Conservation (phyloP, 2,329 filamentous ascomycete species). For the Aspergillus piperis region DNA sequence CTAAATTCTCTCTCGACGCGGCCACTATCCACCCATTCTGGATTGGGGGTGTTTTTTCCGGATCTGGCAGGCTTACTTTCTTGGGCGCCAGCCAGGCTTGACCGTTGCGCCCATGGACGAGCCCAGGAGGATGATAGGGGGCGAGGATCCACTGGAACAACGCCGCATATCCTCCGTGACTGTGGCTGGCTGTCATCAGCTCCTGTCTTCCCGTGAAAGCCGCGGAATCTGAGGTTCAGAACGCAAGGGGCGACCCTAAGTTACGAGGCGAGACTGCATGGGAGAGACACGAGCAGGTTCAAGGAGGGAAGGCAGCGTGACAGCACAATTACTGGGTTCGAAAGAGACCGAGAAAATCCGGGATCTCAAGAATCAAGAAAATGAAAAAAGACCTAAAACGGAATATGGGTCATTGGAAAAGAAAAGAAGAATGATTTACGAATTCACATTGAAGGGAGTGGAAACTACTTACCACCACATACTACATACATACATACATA, state of each 20-base stretch:
- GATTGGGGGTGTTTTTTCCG: not conserved
- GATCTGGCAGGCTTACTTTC: not conserved
- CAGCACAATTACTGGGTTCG: not conserved
- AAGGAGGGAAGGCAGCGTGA: not conserved
- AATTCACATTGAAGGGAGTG: too few species aligned
- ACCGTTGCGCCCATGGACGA: not conserved
- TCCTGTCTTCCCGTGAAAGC: slow-evolving; percentile 4
- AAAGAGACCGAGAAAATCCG: too few species aligned
- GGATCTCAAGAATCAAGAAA: too few species aligned
- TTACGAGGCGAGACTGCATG: slow-evolving; percentile 2
- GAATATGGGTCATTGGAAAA: too few species aligned
- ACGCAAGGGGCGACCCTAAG: slow-evolving; percentile 15
- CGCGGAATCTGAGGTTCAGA: slow-evolving; percentile 14
- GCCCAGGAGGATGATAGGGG: too few species aligned
- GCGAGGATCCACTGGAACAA: not conserved
- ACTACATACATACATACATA: too few species aligned
- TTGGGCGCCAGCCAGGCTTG: not conserved
- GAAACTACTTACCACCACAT: too few species aligned
- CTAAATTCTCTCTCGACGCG: not conserved
- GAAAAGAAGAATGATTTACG: too few species aligned
- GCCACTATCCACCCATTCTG: too few species aligned
- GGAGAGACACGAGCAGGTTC: not conserved
- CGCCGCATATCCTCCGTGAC: slow-evolving; percentile 13
- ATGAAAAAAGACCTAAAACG: too few species aligned
- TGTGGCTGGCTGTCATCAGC: slow-evolving; percentile 22